Percentiles rank a stretch among this genome's conserved stretches.
phyloP scores from a whole-genome alignment of 139 green algal species.

The Chlorella ohadii region DNA sequence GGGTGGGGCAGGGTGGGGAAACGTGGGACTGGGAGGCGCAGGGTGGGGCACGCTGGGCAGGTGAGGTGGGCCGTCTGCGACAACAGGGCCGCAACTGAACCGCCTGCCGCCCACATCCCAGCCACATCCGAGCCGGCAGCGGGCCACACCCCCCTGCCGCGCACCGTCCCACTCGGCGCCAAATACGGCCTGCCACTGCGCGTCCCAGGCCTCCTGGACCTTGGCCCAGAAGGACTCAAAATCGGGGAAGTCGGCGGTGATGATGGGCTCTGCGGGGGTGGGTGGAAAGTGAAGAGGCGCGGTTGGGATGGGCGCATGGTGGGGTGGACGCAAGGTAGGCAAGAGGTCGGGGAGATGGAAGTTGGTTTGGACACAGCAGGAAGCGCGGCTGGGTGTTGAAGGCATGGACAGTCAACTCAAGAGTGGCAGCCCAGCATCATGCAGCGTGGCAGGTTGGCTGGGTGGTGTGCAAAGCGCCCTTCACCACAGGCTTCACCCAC shows the following conservation, averaged over 20 bases:
- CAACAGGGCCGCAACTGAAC: too few relatives aligned
- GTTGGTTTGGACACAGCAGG: too few relatives aligned
- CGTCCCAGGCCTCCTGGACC: conserved; percentile 36
- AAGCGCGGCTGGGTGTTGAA: too few relatives aligned
- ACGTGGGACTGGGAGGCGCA: too few relatives aligned
- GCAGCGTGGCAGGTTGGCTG: too few relatives aligned
- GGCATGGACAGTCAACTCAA: too few relatives aligned
- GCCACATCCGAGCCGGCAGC: too few relatives aligned
- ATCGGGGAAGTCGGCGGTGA: conserved; percentile 14
- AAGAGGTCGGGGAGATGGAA: neutral
- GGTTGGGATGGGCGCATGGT: neutral
- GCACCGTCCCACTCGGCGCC: conserved; percentile 19
- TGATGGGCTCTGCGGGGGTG: conserved; percentile 24
- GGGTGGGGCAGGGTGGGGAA: neutral
- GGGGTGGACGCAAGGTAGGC: neutral
- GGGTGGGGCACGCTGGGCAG: too few relatives aligned
- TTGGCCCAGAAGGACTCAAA: conserved; percentile 37
- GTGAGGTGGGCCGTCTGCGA: too few relatives aligned
- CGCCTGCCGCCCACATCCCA: too few relatives aligned
- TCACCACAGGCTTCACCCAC: neutral
- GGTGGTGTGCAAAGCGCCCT: neutral
- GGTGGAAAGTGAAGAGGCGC: too few relatives aligned
- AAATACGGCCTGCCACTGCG: conserved; percentile 20
- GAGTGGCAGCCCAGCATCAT: too few relatives aligned
- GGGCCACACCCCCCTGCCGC: neutral